These are phyloP conservation scores for Mycosphaerella sp. DNA, from an alignment of 2,329 filamentous ascomycete genomes.

Conservation along the genomic window DNA sequence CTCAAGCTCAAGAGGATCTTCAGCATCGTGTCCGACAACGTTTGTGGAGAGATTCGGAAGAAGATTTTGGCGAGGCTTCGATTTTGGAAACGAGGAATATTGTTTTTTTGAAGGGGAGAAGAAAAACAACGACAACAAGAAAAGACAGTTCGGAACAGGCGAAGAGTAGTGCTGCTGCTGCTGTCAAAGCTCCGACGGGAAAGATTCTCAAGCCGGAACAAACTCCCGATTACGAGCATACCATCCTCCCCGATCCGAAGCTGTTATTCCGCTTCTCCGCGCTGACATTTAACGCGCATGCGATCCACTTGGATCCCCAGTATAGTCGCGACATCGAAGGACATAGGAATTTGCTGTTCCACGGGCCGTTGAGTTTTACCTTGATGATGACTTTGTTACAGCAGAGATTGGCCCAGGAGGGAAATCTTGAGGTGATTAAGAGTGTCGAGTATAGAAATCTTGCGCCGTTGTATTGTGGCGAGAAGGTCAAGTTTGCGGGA, in stretches of 20 bases:
- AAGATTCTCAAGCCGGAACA: constrained; percentile 44
- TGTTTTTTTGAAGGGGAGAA: constrained; percentile 56
- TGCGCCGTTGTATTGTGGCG: constrained; percentile 69
- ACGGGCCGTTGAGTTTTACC: constrained; percentile 75
- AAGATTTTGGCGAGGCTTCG: constrained; percentile 39
- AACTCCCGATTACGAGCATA: constrained; percentile 51
- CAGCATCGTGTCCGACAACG: constrained; percentile 37
- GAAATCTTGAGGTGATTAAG: constrained; percentile 42
- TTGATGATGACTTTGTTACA: constrained; percentile 66
- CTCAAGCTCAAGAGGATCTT: constrained; percentile 26
- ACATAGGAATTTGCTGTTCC: constrained; percentile 69
- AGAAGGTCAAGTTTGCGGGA: constrained; percentile 65
- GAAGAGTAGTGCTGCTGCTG: constrained; percentile 28
- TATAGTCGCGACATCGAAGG: constrained; percentile 69
- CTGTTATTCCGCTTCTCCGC: constrained; percentile 88
- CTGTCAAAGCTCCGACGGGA: constrained; percentile 21
- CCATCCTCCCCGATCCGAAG: constrained; percentile 58
- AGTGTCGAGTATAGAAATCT: constrained; percentile 73
- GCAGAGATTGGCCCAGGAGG: constrained; percentile 43
- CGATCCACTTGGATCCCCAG: constrained; percentile 73
- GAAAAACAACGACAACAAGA: constrained; percentile 36
- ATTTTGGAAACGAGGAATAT: constrained; percentile 56
- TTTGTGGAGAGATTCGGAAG: constrained; percentile 41
- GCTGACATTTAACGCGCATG: constrained; percentile 85
- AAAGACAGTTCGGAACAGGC: too few species aligned